These are phyloP conservation scores for Papilionanthe hybrid DNA, from an alignment of 116 monocot species.

Conservation along the genomic window DNA sequence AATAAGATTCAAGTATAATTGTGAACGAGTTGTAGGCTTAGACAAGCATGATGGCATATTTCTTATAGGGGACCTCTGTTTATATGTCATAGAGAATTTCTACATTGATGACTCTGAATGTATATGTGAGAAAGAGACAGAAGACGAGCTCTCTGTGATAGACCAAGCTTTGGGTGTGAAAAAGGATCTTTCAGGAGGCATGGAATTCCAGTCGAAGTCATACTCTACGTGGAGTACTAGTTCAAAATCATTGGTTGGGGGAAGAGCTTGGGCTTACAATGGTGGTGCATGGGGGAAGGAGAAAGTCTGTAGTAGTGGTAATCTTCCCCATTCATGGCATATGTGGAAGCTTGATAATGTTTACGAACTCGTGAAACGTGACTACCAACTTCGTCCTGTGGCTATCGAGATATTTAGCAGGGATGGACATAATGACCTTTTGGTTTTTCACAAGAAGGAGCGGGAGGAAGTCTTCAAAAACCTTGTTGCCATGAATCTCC, in stretches of 20 bases:
- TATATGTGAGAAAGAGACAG: conserved; percentile 90
- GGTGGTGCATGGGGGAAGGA: conserved; percentile 99
- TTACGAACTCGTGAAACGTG: conserved; percentile 96
- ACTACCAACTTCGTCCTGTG: conserved; percentile 97
- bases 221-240: conserved; percentile 57
- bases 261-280: conserved; percentile 99
- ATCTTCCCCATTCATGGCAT: conserved; percentile 93
- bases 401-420: conserved; percentile 99
- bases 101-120: conserved; percentile 92
- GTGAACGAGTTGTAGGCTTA: conserved; percentile 94
- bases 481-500: conserved; percentile 89
- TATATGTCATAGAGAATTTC: conserved; percentile 98
- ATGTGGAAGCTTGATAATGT: conserved; percentile 99
- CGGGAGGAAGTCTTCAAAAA: conserved; percentile 98
- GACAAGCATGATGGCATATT: conserved; percentile 99
- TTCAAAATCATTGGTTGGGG: conserved; percentile 61
- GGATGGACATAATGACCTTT: conserved; percentile 98
- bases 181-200: conserved; percentile 64
- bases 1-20: conserved; percentile 91
- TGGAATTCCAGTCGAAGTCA: conserved; percentile 68
- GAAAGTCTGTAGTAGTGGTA: conserved; percentile 69
- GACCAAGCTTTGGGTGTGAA: conserved; percentile 98
- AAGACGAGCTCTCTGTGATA: conserved; percentile 88
- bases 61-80: conserved; percentile 83
- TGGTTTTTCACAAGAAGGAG: conserved; percentile 99